Conservation (phyloP, 2,329 filamentous ascomycete species). For the Beauveria asiatica region DNA sequence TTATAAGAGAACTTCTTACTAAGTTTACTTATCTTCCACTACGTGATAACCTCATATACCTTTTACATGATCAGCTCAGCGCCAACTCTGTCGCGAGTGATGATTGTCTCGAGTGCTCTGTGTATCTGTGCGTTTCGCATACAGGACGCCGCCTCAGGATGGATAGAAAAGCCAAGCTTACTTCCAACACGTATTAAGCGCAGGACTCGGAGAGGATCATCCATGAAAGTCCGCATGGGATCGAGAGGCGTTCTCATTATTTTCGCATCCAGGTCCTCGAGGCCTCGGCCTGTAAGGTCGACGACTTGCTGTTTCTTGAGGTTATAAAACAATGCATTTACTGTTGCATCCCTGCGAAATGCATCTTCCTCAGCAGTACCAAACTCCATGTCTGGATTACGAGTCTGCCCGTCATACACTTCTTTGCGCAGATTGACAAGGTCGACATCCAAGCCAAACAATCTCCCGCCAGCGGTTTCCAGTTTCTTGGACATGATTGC, state of each 20-base stretch:
- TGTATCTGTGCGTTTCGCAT: slow-evolving; percentile 11
- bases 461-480: slow-evolving; percentile 13
- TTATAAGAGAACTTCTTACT: too few relatives aligned
- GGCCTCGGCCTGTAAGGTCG: slow-evolving; percentile 12
- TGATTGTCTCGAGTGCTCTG: slow-evolving; percentile 11
- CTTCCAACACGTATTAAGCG: slow-evolving; percentile 12
- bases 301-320: slow-evolving; percentile 13
- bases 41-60: too few relatives aligned
- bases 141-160: not conserved
- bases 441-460: slow-evolving; percentile 16
- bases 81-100: slow-evolving; percentile 14
- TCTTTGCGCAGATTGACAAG: slow-evolving; percentile 16
- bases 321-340: slow-evolving; percentile 14
- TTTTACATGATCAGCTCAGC: slow-evolving; percentile 13
- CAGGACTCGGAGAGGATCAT: slow-evolving; percentile 15
- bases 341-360: slow-evolving; percentile 14
- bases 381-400: slow-evolving; percentile 15
- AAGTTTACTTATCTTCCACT: too few relatives aligned
- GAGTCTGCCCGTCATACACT: slow-evolving; percentile 13
- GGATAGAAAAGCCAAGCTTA: slow-evolving; percentile 12
- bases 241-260: slow-evolving; percentile 15
- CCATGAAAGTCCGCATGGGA: slow-evolving; percentile 14
- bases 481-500: slow-evolving; percentile 13
- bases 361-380: slow-evolving; percentile 15
- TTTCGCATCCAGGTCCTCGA: slow-evolving; percentile 10